Conservation (phyloP, 768 basidiomycete species). For the Pulveroboletus sp. region DNA sequence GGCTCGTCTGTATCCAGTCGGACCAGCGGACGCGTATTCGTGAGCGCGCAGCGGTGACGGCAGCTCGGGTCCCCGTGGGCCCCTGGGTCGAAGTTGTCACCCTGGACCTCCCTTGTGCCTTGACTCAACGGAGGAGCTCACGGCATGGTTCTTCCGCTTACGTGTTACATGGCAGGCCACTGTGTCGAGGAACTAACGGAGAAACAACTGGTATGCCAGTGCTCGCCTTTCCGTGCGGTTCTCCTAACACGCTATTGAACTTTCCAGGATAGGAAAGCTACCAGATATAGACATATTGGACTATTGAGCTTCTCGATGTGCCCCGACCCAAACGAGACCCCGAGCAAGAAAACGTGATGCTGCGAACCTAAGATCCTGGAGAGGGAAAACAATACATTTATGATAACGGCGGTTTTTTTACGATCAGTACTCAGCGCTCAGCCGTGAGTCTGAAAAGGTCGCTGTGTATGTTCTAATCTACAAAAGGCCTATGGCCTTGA, state of each 20-base stretch:
- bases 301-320: background rate
- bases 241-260: too few relatives aligned
- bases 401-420: conserved; percentile 1
- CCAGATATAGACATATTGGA: conserved; percentile 1
- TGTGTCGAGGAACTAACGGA: too few relatives aligned
- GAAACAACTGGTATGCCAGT: too few relatives aligned
- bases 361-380: background rate
- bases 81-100: background rate
- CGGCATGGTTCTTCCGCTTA: background rate
- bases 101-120: background rate
- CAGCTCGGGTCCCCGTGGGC: background rate
- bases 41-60: background rate
- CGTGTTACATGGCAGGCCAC: background rate
- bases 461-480: background rate
- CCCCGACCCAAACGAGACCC: too few relatives aligned
- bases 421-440: background rate
- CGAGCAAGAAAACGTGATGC: too few relatives aligned
- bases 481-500: background rate
- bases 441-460: background rate
- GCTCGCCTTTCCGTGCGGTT: too few relatives aligned
- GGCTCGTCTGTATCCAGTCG: background rate
- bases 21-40: background rate
- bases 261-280: too few relatives aligned
- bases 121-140: background rate
- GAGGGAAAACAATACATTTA: background rate